Evolutionary conservation across 352 stramenopile genomes (phyloP), one percentile per base, ranked within the genome.

Genomic region (Globisporangium solare): DNA sequence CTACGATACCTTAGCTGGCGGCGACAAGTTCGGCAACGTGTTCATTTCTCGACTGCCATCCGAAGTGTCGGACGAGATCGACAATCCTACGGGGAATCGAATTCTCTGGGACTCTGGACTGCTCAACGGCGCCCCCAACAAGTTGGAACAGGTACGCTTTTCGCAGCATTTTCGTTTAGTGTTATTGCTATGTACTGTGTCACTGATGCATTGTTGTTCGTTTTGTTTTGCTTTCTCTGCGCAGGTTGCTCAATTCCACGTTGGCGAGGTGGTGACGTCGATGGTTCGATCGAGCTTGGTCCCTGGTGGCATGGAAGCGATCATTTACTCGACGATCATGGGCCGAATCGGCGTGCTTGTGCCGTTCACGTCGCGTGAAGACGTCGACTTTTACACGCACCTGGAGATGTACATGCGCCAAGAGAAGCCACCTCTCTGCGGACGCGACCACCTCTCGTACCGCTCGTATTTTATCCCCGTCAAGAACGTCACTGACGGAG

Each of bases 21-120:
- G 85, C 1, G 97, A 99, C 78, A 99, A 99, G 68, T 99, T 99
- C 73, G 97, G 97, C 37, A 99, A 99, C 73, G 74, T 99, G 12
- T 99, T 98, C 57, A 83, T 99, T 15, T 74, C 98, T 40, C 83
- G 97, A 12, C 61, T 99, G 45, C 95, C 96, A 47, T 86, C 83
- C 0, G 85, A 96, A 56, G 84, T 95, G 1, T 96, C 97, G n/a
- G 96, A 97, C 54, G 92, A 98, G 60, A 89, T 97, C n/a, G 90
- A 98, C 58, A 98, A 98, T 60, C 83, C 95, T 13, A 96, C 94
- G 1, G 97, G 97, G 10, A 97, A 98, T 56, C 88, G 94, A 51
- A 97, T 98, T 59, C 63, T 99, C 2, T 99, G 97, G 97, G 97
- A 99, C 63, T 78, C 89, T 32, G 87, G 89, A 2, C 67, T 95